Percentiles rank a stretch among this genome's conserved stretches.
phyloP scores from a whole-genome alignment of 257 asterid species.

The Henckelia pumila region DNA sequence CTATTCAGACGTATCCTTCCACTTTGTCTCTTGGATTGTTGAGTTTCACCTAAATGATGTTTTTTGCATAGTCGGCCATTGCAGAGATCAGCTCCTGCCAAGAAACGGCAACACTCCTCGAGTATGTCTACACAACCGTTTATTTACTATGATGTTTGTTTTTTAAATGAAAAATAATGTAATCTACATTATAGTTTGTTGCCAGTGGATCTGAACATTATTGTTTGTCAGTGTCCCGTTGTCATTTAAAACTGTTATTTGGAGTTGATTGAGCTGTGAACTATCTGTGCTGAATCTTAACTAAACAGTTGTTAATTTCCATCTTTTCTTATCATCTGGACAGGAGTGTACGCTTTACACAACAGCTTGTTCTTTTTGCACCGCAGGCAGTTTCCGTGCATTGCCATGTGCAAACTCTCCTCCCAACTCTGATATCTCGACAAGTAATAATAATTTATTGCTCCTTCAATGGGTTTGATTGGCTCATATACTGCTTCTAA shows the following conservation, averaged over 20 bases:
- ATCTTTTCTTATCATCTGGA: slow-evolving; percentile 29
- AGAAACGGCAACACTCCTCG: slow-evolving; percentile 88
- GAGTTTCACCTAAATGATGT: slow-evolving; percentile 33
- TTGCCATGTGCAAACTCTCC: slow-evolving; percentile 87
- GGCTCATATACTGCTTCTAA: slow-evolving; percentile 24
- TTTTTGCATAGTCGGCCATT: slow-evolving; percentile 74
- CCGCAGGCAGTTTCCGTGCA: slow-evolving; percentile 96
- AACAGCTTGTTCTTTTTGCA: slow-evolving; percentile 97
- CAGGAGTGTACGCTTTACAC: slow-evolving; percentile 94
- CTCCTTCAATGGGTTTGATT: slow-evolving; percentile 22
- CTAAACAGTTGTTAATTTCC: slow-evolving; percentile 8
- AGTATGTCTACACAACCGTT: slow-evolving; percentile 51
- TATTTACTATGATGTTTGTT: not conserved
- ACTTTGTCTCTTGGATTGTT: slow-evolving; percentile 22
- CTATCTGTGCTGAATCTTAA: slow-evolving; percentile 5
- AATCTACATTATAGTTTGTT: slow-evolving; percentile 13
- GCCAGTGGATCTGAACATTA: slow-evolving; percentile 15
- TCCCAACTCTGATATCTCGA: slow-evolving; percentile 91
- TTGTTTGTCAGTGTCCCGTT: slow-evolving; percentile 14
- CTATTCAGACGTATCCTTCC: slow-evolving; percentile 12
- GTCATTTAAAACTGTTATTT: slow-evolving; percentile 7
- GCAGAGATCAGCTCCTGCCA: slow-evolving; percentile 94
- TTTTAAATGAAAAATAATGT: too few relatives aligned
- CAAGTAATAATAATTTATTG: slow-evolving; percentile 51
- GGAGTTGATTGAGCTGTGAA: slow-evolving; percentile 17